Base-by-base conservation (phyloP, 2,329 filamentous ascomycete species). In the Dactylellina leptospora region DNA sequence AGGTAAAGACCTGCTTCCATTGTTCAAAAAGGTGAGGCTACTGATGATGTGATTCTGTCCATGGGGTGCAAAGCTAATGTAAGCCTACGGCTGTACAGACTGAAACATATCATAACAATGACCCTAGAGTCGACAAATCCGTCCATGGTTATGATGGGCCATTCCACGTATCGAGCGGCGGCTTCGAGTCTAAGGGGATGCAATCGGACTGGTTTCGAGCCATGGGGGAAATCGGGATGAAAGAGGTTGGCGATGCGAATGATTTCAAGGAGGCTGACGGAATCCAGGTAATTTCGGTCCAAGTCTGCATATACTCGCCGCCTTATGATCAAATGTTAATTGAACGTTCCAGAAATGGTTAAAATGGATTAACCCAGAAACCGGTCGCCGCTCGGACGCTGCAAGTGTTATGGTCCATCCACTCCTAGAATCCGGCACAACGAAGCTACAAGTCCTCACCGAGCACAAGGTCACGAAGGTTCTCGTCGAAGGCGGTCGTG, bases 401-500 rank as follows among this genome's bases (percentile, higher is more conserved):
- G 86, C 86, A 0, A 82, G 84, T 64, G 76, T 80, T 11, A 88
- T 86, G 68, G 74, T 87, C 6, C 85, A 86, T 73, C 83, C 84
- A 0, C 80, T 82, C 36, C 77, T 86, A 0, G 79, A 83, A 55
- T 80, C 81, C 61, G 82, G 82, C 0, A 78, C 83, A 48, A 82
- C 84, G 0, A 87, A 88, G 62, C 82, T 89, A 1, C 84, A 88
- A 63, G 80, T 89, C 3, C 80, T 89, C 0, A 80, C 83, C 0
- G 82, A 88, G 74, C 82, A 83, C 1, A 84, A 84, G 62, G 86
- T 89, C 0, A 79, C 83, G 1, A 82, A 82, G 1, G 82, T 88
- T 0, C 63, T 87, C 3, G 85, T 88, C 53, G 81, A 84, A 2
- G 80, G 81, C 1, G 82, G 81, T 23, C 85, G 82, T 38, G 88